Evolutionary conservation across 768 basidiomycete genomes (phyloP), one percentile per base, ranked within the genome.

Genomic region (Leccinum longicurvipes): DNA sequence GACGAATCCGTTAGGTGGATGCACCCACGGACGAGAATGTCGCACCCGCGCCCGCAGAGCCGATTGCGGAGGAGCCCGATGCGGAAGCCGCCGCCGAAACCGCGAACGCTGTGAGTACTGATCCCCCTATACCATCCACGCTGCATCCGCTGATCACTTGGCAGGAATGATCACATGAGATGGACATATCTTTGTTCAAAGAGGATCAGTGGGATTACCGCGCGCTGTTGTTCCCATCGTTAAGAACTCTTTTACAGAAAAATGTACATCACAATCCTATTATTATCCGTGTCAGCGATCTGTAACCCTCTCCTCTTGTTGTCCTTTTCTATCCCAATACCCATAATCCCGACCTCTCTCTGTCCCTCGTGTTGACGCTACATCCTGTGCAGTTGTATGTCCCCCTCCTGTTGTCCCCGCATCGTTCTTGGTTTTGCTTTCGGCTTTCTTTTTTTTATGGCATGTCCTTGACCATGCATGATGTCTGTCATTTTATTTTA

Each of bases 1-100:
- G 47, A 60, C 46, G 39, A 25, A 31, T 24, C 42, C 21, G 28
- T 17, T 50, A 73, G 73, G 65, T 65, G 63, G 75, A 72, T 29
- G 76, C 71, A 46, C 67, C 68, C 47, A 65, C 70, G 41, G 66
- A 71, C 36, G 72, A 75, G 50, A 75, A 76, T 55, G 70, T 75
- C 15, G 74, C 72, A 53, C 73, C 76, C 27, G 68, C 67, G 25
- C 68, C 71, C 11, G 72, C 73, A 25, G 72, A 74, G 21, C 77
- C 83, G 19, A 86, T 86, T 57, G 77, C 73, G 27, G 84, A 85
- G 63, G 83, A 84, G 50, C 77, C 74, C 42, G 81, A 80, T 58
- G 76, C 63, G 4, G 76, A 78, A 45, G 75, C 72, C 44, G 72
- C 62, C 6, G 75, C 75, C 25, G 77, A 74, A 57, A 69, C 72